These are phyloP conservation scores for Pittosporum tobira DNA, from an alignment of 129 eudicot genomes.

Conservation along the genomic window DNA sequence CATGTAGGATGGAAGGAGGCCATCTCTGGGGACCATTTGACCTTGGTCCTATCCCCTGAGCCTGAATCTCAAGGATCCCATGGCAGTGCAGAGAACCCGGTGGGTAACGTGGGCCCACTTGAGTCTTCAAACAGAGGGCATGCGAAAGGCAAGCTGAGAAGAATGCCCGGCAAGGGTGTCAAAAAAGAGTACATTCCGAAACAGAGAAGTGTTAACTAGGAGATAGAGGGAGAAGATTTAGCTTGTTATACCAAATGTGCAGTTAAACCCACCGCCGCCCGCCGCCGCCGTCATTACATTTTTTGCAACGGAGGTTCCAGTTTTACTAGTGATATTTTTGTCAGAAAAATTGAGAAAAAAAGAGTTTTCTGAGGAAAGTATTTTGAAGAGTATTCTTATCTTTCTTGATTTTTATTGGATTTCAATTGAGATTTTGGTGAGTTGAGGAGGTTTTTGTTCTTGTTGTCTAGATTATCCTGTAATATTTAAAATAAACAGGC, in stretches of 20 bases:
- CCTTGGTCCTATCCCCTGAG: constrained; percentile 33
- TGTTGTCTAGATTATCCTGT: constrained; percentile 1
- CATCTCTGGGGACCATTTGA: constrained; percentile 58
- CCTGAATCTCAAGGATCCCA: constrained; percentile 19
- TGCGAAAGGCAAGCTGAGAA: constrained; percentile 27
- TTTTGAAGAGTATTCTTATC: constrained; percentile 3
- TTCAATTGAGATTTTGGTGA: constrained; percentile 11
- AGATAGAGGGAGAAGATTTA: constrained; percentile 15
- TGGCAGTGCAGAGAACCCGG: constrained; percentile 18
- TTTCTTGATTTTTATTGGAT: not conserved
- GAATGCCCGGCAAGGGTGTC: constrained; percentile 32
- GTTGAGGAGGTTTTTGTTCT: not conserved
- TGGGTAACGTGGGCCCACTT: constrained; percentile 7
- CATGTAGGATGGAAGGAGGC: constrained; percentile 83
- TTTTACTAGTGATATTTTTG: constrained; percentile 16
- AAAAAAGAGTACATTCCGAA: constrained; percentile 41
- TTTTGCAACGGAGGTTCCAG: constrained; percentile 25
- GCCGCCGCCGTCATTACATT: constrained; percentile 24
- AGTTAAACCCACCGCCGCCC: too few species aligned
- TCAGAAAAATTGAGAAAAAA: constrained; percentile 17
- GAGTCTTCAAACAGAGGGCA: constrained; percentile 21
- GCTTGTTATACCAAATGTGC: constrained; percentile 37
- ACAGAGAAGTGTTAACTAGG: constrained; percentile 31
- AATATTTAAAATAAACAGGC: constrained; percentile 12
- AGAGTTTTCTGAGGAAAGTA: constrained; percentile 5